Evolutionary conservation across 306 rosid species (phyloP).

Genomic region (Glycine latifolia): DNA sequence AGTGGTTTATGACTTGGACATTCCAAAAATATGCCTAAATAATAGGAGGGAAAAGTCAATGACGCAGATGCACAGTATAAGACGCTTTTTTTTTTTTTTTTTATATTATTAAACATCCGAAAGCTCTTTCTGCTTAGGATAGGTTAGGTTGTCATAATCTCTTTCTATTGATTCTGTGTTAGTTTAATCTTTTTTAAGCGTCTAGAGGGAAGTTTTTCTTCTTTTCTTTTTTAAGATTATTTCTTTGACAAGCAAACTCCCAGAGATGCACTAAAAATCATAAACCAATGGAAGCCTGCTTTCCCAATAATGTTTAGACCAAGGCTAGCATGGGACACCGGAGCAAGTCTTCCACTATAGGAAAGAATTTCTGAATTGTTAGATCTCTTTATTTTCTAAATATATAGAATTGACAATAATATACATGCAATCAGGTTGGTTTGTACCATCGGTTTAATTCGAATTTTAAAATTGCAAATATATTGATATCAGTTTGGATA

Average conservation of each 20-base stretch:
- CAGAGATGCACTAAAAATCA: too few relatives aligned
- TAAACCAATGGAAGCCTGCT: too few relatives aligned
- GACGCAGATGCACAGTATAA: constrained; percentile 11
- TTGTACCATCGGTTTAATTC: too few relatives aligned
- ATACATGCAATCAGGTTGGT: too few relatives aligned
- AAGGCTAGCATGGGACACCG: too few relatives aligned
- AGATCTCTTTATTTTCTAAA: too few relatives aligned
- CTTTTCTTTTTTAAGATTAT: background rate
- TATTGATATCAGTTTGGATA: too few relatives aligned
- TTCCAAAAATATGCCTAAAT: constrained; percentile 35
- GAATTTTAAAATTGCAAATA: too few relatives aligned
- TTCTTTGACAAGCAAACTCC: background rate
- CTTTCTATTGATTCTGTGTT: background rate
- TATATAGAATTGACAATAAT: too few relatives aligned
- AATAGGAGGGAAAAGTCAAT: constrained; percentile 36
- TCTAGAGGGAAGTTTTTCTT: background rate
- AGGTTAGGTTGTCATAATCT: constrained; percentile 38
- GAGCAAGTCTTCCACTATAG: too few relatives aligned
- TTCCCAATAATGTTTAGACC: too few relatives aligned
- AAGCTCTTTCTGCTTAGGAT: constrained; percentile 30
- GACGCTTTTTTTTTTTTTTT: constrained; percentile 11
- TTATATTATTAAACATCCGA: constrained; percentile 4
- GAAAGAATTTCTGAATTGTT: too few relatives aligned
- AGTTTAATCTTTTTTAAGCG: background rate
- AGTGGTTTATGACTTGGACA: constrained; percentile 36